phyloP scores from a whole-genome alignment of 129 eudicot species.

The Solidago caesia region DNA sequence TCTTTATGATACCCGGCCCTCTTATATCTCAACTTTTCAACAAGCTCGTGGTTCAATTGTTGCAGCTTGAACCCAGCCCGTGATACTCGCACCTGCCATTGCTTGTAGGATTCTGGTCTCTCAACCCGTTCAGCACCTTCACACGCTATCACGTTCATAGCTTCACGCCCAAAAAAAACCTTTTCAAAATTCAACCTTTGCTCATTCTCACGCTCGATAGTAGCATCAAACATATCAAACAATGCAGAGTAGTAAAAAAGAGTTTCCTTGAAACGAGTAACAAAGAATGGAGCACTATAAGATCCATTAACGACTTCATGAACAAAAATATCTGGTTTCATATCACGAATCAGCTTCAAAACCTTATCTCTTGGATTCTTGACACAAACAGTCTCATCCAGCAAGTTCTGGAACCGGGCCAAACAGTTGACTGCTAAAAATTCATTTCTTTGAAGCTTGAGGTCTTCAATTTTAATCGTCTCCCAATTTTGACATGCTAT shows the following conservation, averaged over 20 bases:
- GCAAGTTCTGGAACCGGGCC: constrained; percentile 37
- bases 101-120: constrained; percentile 56
- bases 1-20: constrained; percentile 50
- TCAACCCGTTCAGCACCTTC: constrained; percentile 52
- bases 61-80: constrained; percentile 54
- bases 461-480: constrained; percentile 40
- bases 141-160: constrained; percentile 56
- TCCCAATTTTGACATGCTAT: constrained; percentile 64
- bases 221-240: constrained; percentile 60
- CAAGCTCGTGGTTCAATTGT: constrained; percentile 33
- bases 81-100: constrained; percentile 48
- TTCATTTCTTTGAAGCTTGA: constrained; percentile 50
- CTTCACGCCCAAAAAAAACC: constrained; percentile 47
- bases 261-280: constrained; percentile 55
- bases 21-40: constrained; percentile 35
- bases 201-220: constrained; percentile 37
- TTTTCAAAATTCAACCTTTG: constrained; percentile 47
- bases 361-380: constrained; percentile 48
- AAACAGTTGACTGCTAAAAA: constrained; percentile 52
- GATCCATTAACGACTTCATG: constrained; percentile 48
- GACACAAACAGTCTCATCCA: constrained; percentile 44
- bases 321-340: constrained; percentile 47
- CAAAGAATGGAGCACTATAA: constrained; percentile 53
- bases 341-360: constrained; percentile 42
- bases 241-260: constrained; percentile 54